Percentiles rank a stretch among this genome's conserved stretches.
Evolutionary conservation across 306 rosid genomes (phyloP).

Genomic region (Castanospermum australe): DNA sequence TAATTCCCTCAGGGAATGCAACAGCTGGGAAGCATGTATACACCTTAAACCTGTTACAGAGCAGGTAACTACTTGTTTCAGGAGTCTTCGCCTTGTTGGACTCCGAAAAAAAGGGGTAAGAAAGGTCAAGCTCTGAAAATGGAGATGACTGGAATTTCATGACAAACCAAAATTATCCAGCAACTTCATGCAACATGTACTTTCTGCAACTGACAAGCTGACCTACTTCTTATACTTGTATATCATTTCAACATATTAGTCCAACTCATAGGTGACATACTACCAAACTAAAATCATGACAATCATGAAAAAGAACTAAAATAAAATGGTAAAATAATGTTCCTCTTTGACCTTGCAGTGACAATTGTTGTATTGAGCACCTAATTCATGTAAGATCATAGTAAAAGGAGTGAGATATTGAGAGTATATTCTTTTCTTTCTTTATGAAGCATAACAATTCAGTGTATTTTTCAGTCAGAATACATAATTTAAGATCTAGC

Average conservation of each 20-base stretch:
- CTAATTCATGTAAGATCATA: background rate
- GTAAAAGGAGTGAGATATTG: background rate
- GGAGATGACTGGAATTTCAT: background rate
- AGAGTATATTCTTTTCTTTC: background rate
- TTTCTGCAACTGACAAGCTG: background rate
- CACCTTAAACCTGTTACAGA: conserved; percentile 49
- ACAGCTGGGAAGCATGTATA: conserved; percentile 40
- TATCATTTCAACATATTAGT: background rate
- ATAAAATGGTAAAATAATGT: background rate
- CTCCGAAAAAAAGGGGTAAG: background rate
- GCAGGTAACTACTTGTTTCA: conserved; percentile 26
- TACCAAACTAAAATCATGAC: background rate
- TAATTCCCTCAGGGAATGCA: conserved; percentile 28
- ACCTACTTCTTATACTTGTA: background rate
- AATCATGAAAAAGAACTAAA: background rate
- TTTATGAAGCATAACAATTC: no score
- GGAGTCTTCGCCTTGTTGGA: conserved; percentile 3
- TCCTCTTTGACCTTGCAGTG: background rate
- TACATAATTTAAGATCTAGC: background rate
- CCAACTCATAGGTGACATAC: background rate
- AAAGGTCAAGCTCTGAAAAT: conserved; percentile 1
- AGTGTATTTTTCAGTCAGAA: no score
- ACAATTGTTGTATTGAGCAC: background rate
- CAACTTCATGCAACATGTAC: background rate
- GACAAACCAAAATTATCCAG: background rate